Conservation (phyloP, 306 rosid species). For the Dryas drummondii region DNA sequence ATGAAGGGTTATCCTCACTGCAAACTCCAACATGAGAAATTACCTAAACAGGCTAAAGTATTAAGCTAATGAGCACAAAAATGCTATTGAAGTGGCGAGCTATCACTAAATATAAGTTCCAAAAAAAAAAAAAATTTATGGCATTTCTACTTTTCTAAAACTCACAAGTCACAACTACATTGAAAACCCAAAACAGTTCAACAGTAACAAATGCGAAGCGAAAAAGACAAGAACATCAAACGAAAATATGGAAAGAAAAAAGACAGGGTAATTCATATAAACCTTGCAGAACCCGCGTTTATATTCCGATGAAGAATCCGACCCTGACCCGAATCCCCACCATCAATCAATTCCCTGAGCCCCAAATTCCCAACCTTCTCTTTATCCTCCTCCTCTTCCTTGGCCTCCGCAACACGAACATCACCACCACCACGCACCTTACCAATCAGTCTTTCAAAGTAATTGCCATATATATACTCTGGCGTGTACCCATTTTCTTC, state of each 20-base stretch:
- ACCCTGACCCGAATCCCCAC: constrained; percentile 46
- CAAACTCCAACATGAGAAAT: not conserved
- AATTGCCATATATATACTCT: constrained; percentile 87
- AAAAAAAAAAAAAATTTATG: not conserved
- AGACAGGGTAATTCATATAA: constrained; percentile 8
- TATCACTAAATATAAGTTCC: not conserved
- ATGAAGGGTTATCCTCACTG: not conserved
- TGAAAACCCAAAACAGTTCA: not conserved
- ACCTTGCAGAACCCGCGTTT: constrained; percentile 73
- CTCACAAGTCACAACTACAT: not conserved
- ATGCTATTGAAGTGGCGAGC: not conserved
- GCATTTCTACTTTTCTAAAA: not conserved
- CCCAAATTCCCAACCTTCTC: constrained; percentile 56
- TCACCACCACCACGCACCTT: constrained; percentile 18
- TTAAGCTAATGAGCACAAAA: not conserved
- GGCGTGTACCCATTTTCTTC: constrained; percentile 79
- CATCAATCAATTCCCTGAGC: constrained; percentile 71
- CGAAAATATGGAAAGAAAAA: not conserved
- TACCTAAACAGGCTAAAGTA: not conserved
- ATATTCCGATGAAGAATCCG: constrained; percentile 86
- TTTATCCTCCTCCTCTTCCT: constrained; percentile 22
- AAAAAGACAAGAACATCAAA: not conserved
- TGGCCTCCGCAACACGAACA: constrained; percentile 24
- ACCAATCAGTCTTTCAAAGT: constrained; percentile 66
- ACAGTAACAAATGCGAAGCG: not conserved